Base-by-base conservation (phyloP, 495 filamentous ascomycete species). In the Lepidopterella palustris region DNA sequence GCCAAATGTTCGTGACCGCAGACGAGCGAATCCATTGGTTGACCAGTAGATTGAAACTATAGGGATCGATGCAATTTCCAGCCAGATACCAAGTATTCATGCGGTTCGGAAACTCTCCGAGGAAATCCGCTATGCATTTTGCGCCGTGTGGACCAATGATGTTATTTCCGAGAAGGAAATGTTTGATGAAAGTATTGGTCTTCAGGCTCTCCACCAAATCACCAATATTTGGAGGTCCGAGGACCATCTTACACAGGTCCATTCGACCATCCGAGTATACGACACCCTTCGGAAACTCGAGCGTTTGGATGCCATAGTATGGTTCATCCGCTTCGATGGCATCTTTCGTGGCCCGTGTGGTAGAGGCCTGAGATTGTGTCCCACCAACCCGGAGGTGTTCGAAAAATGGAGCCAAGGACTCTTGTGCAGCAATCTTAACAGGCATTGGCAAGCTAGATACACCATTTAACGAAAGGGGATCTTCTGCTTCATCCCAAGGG, bases 1-100 rank as follows among this genome's bases (percentile, higher is more conserved):
- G 66, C 76, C 75, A 79, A 28, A 79, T 66, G 53, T 72, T 75
- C 15, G 71, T 74, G 35, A 76, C 68, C 2, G 65, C 54, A 4
- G 60, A 40, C 5, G 70, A 72, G 2, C 42, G 57, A 11, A 71
- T 61, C 67, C 70, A 70, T 18, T 66, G 67, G 26, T 72, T 59
- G 23, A 73, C 71, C 13, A 75, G 56, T 2, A 55, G 52, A 11
- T 64, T 50, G 55, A 78, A 71, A 27, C 55, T 60, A 0, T 32
- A 11, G 0, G 48, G 54, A 35, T 73, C 68, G 55, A 77, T 72
- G 58, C 70, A 73, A 62, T 72, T 74, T 0, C 76, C 74, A 10
- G 75, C 73, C 15, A 78, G 62, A 57, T 77, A 77, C 75, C 73
- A 77, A 13, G 76, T 77, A 45, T 76, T 71, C 45, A 77, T 74